Percentiles rank a stretch among this genome's conserved stretches.
These are phyloP conservation scores for Lipomyces yarrowii DNA, from an alignment of 1,139 yeast species.

Conservation along the genomic window DNA sequence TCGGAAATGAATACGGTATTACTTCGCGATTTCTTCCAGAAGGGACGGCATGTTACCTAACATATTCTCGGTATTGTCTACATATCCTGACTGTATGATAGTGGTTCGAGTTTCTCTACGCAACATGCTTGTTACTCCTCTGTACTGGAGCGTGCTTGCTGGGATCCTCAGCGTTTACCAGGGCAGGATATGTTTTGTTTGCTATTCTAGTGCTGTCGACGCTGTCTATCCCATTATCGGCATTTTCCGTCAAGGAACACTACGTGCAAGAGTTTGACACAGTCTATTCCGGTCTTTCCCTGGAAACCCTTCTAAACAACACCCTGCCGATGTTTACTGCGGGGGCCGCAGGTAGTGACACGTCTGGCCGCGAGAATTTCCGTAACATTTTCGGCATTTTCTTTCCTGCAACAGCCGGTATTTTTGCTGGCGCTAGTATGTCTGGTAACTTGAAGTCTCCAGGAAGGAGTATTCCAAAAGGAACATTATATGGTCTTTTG, in stretches of 20 bases:
- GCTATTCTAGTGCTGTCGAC: conserved; percentile 71
- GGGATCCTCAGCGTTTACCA: conserved; percentile 82
- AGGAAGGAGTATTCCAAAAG: conserved; percentile 83
- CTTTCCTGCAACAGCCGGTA: conserved; percentile 98
- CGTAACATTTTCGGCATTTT: conserved; percentile 88
- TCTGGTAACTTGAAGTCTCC: conserved; percentile 91
- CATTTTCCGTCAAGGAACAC: conserved; percentile 52
- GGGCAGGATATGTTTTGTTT: conserved; percentile 78
- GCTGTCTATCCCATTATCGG: conserved; percentile 78
- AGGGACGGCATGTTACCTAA: conserved; percentile 46
- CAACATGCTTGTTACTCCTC: conserved; percentile 63
- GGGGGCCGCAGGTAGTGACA: conserved; percentile 89
- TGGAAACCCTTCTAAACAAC: conserved; percentile 65
- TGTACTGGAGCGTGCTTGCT: conserved; percentile 81
- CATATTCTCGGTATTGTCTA: conserved; percentile 35
- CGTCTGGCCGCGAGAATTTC: conserved; percentile 68
- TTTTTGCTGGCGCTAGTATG: conserved; percentile 99
- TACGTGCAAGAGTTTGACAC: conserved; percentile 42
- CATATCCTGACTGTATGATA: conserved; percentile 43
- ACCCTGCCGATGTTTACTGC: conserved; percentile 76
- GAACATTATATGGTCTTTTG: conserved; percentile 79
- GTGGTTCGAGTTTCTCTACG: conserved; percentile 60
- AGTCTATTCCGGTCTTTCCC: conserved; percentile 71
- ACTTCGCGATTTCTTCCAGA: conserved; percentile 57
- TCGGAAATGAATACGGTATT: conserved; percentile 61